Evolutionary conservation across 1,284 basidiomycete genomes (phyloP).

Genomic region (Somion occarium): DNA sequence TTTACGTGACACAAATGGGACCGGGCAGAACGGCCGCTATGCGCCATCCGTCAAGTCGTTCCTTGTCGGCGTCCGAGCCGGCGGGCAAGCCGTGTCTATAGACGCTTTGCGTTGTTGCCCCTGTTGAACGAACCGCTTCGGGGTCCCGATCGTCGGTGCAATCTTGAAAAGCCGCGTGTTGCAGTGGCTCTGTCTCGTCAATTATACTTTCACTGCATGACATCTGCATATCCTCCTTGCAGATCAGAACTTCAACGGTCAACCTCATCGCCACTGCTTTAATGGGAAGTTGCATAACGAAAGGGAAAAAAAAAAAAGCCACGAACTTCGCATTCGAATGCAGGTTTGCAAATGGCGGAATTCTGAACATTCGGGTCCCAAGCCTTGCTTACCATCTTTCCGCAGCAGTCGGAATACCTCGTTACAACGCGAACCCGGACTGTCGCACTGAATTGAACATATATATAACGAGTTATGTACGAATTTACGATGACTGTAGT

Average conservation of each 20-base stretch:
- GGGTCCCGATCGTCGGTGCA: constrained; percentile 1
- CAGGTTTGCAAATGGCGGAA: not conserved
- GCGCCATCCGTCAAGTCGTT: not conserved
- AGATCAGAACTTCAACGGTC: not conserved
- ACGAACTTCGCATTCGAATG: no score
- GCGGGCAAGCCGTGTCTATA: not conserved
- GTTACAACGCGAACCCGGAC: no score
- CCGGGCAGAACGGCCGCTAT: no score
- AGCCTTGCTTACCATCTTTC: not conserved
- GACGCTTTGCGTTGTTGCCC: not conserved
- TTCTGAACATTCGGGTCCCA: not conserved
- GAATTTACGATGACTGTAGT: not conserved
- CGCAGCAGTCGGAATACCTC: not conserved
- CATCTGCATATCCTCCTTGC: not conserved
- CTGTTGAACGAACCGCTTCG: not conserved
- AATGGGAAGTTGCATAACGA: no score
- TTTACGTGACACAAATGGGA: no score
- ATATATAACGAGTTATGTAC: not conserved
- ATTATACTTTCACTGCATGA: not conserved
- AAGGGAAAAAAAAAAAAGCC: no score
- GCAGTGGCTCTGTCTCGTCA: constrained; percentile 1
- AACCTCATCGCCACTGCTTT: not conserved
- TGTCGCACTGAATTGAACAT: no score
- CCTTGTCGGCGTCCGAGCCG: not conserved
- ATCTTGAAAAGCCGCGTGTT: not conserved